Percentiles rank a stretch among this genome's conserved stretches.
Evolutionary conservation across 441 rosid genomes (phyloP).

Genomic region (Flueggea neowawraea): DNA sequence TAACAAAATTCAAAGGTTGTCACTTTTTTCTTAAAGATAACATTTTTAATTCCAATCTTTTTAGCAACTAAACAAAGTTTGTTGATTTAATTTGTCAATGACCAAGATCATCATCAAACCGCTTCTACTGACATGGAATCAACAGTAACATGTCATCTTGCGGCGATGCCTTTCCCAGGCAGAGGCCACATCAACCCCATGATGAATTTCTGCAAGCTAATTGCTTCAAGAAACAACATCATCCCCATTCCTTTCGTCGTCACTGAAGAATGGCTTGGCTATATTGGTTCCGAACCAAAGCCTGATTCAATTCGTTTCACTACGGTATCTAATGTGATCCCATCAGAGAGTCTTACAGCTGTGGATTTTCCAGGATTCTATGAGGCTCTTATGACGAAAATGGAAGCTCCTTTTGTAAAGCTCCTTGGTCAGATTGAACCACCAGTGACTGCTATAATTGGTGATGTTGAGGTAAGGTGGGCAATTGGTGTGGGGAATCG

Average conservation of each 20-base stretch:
- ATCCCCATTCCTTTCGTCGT: constrained; percentile 48
- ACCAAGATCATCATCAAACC: no score
- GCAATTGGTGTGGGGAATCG: constrained; percentile 37
- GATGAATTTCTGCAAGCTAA: constrained; percentile 57
- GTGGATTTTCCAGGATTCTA: constrained; percentile 31
- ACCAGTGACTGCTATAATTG: constrained; percentile 30
- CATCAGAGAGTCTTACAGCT: constrained; percentile 48
- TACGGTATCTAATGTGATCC: constrained; percentile 40
- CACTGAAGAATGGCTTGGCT: constrained; percentile 68
- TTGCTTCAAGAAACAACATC: constrained; percentile 21
- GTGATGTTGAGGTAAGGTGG: constrained; percentile 42
- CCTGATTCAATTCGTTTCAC: constrained; percentile 26
- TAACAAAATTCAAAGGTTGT: no score
- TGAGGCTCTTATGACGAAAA: constrained; percentile 31
- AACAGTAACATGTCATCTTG: constrained; percentile 20
- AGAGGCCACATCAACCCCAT: constrained; percentile 75
- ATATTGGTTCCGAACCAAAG: constrained; percentile 35
- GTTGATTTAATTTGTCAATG: no score
- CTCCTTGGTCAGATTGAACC: constrained; percentile 32
- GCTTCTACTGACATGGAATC: neutral
- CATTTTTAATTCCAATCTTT: no score
- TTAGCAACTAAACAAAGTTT: no score
- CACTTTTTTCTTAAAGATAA: no score
- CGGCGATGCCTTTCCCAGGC: constrained; percentile 66
- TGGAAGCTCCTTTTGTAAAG: constrained; percentile 50